These are phyloP conservation scores for Scheffersomyces illinoinensis DNA, from an alignment of 1,139 yeast genomes.

Conservation along the genomic window DNA sequence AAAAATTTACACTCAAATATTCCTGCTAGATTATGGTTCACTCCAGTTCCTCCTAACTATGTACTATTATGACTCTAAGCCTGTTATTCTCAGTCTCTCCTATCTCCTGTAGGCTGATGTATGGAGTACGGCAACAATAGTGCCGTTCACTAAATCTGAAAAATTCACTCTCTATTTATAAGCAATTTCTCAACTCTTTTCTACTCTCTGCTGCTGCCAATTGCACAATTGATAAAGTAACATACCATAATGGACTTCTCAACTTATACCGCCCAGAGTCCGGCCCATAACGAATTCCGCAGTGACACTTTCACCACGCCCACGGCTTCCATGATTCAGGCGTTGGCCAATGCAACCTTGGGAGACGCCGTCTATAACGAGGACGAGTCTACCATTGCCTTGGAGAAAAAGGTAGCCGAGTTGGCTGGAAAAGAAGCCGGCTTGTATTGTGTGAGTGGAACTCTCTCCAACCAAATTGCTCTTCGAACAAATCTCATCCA, in stretches of 20 bases:
- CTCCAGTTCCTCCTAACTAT: background rate
- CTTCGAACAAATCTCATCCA: constrained; percentile 73
- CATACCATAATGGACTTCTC: constrained; percentile 6
- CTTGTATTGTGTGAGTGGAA: constrained; percentile 84
- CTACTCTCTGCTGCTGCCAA: background rate
- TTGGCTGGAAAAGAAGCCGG: constrained; percentile 85
- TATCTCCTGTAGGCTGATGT: background rate
- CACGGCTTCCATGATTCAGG: constrained; percentile 37
- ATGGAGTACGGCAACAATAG: background rate
- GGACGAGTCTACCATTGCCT: constrained; percentile 64
- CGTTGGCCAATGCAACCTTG: constrained; percentile 47
- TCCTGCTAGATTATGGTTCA: background rate
- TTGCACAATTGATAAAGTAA: background rate
- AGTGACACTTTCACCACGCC: constrained; percentile 52
- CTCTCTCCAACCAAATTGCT: constrained; percentile 87
- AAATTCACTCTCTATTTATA: background rate
- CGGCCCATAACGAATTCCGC: constrained; percentile 43
- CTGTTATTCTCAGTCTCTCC: background rate
- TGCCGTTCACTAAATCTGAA: background rate
- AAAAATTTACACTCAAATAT: background rate
- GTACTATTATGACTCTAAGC: background rate
- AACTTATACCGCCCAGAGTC: constrained; percentile 13
- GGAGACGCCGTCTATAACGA: constrained; percentile 93
- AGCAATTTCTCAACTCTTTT: background rate
- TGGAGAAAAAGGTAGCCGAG: constrained; percentile 67